Conservation (phyloP, 148 eudicot species). For the Vaccinium darrowii region DNA sequence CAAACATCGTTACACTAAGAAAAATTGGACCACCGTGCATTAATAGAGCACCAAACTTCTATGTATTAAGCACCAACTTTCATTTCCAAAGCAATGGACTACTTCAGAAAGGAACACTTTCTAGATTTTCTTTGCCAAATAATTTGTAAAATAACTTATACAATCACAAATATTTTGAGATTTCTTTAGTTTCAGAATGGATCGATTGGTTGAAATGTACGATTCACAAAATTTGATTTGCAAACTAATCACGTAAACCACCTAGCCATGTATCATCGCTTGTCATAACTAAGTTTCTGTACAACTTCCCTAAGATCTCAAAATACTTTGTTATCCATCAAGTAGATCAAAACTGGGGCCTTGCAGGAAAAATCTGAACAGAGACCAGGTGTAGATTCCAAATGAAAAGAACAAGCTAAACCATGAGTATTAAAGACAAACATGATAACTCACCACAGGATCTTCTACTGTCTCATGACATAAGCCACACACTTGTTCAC, state of each 20-base stretch:
- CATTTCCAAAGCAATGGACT: background rate
- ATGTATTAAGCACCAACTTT: background rate
- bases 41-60: background rate
- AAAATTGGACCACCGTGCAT: background rate
- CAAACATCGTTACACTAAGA: background rate
- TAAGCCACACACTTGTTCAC: slow-evolving; percentile 62
- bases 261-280: background rate
- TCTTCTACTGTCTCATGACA: slow-evolving; percentile 88
- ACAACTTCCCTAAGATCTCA: background rate
- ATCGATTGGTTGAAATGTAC: background rate
- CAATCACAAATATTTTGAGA: background rate
- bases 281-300: background rate
- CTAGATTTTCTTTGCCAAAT: background rate
- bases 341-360: background rate
- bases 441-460: slow-evolving; percentile 50
- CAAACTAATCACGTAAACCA: background rate
- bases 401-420: slow-evolving; percentile 7
- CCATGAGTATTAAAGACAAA: background rate
- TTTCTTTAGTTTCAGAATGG: background rate
- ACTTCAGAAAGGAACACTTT: background rate
- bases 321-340: background rate
- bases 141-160: background rate
- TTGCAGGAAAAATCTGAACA: background rate
- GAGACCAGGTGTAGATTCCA: background rate
- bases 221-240: background rate